Evolutionary conservation across 306 rosid species (phyloP).

Genomic region (Sicyos edulis): DNA sequence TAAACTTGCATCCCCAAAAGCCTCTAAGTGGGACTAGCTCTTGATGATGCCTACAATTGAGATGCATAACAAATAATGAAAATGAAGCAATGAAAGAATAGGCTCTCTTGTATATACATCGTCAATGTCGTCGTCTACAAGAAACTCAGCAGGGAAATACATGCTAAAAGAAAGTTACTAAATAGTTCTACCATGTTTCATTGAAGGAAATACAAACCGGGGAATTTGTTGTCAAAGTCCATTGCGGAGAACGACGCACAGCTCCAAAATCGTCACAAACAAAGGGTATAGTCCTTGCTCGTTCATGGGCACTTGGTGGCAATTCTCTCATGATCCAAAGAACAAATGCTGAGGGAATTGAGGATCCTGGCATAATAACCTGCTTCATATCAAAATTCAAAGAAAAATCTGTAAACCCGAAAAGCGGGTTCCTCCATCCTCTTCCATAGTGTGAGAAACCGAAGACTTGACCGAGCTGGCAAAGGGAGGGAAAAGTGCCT

Average conservation of each 20-base stretch:
- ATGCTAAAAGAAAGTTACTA: not conserved
- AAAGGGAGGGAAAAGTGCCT: not conserved
- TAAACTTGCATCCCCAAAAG: constrained; percentile 5
- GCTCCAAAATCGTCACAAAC: constrained; percentile 39
- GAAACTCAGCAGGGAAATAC: not conserved
- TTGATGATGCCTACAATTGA: constrained; percentile 9
- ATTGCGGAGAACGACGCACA: constrained; percentile 51
- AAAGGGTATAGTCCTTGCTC: constrained; percentile 54
- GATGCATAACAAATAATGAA: not conserved
- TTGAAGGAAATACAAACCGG: constrained; percentile 20
- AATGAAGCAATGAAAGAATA: not conserved
- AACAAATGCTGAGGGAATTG: constrained; percentile 68
- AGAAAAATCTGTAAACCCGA: constrained; percentile 10
- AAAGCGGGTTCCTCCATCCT: constrained; percentile 2
- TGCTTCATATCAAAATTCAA: constrained; percentile 16
- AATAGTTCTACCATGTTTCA: not conserved
- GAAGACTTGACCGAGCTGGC: not conserved
- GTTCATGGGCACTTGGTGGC: constrained; percentile 53
- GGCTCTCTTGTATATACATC: not conserved
- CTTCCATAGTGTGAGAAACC: not conserved
- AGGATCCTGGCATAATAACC: constrained; percentile 54
- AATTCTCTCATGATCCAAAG: constrained; percentile 86
- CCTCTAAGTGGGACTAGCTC: not conserved
- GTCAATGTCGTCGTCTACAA: not conserved
- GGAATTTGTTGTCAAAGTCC: constrained; percentile 56